Percentiles rank a stretch among this genome's conserved stretches.
phyloP scores from a whole-genome alignment of 768 basidiomycete species.

The Rhizopogon rudus region DNA sequence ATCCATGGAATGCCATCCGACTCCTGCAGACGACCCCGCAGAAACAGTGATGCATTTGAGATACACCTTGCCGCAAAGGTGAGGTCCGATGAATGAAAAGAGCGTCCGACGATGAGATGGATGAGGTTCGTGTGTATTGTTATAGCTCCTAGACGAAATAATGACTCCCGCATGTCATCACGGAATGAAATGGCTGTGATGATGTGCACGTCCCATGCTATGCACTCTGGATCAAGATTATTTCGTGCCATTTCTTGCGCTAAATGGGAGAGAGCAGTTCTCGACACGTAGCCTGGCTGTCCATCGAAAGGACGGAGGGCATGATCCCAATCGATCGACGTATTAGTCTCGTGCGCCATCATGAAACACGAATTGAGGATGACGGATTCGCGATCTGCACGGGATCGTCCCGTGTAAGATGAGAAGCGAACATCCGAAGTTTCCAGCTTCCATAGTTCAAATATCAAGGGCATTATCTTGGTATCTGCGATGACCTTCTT shows the following conservation, averaged over 20 bases:
- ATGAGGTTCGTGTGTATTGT: conserved; percentile 19
- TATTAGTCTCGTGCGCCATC: conserved; percentile 17
- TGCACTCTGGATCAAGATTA: conserved; percentile 16
- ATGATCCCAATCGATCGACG: conserved; percentile 17
- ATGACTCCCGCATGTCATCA: conserved; percentile 11
- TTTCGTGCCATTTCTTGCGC: conserved; percentile 17
- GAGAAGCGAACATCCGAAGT: conserved; percentile 17
- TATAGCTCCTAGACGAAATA: conserved; percentile 20
- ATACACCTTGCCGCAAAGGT: conserved; percentile 18
- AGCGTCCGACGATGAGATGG: conserved; percentile 8
- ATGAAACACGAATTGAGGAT: conserved; percentile 23
- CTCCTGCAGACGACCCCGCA: conserved; percentile 17
- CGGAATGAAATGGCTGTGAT: conserved; percentile 16
- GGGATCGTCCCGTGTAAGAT: conserved; percentile 10
- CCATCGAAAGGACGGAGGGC: conserved; percentile 17
- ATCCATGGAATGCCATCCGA: conserved; percentile 22
- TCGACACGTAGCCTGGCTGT: conserved; percentile 15
- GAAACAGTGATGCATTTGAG: conserved; percentile 13
- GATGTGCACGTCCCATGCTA: conserved; percentile 26
- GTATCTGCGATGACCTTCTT: conserved; percentile 16
- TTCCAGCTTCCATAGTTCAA: conserved; percentile 24
- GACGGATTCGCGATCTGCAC: conserved; percentile 21
- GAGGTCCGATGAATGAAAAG: conserved; percentile 8
- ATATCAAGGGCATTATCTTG: conserved; percentile 24
- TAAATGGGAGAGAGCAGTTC: conserved; percentile 19